Conservation (phyloP, 345 rosid genomes). For the Corymbia maculata region DNA sequence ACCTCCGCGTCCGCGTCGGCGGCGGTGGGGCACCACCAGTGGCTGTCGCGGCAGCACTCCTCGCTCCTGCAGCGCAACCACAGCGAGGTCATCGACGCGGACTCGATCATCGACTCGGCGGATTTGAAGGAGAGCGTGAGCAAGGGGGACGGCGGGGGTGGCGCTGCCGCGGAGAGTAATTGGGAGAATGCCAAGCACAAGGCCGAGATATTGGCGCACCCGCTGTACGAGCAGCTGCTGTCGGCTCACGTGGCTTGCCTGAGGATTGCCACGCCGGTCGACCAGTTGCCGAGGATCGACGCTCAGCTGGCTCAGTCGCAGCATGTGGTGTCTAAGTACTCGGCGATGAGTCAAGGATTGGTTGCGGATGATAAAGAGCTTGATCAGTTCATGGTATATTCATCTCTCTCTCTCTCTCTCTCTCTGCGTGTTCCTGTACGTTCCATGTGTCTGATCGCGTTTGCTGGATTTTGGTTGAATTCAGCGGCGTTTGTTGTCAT, state of each 20-base stretch:
- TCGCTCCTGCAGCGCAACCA: slow-evolving; percentile 4
- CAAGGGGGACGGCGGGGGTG: slow-evolving; percentile 26
- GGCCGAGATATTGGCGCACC: slow-evolving; percentile 84
- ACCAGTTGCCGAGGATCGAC: slow-evolving; percentile 91
- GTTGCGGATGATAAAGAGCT: slow-evolving; percentile 84
- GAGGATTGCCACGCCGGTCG: slow-evolving; percentile 92
- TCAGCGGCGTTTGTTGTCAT: not conserved
- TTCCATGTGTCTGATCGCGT: not conserved
- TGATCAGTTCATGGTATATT: slow-evolving; percentile 91
- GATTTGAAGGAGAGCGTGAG: slow-evolving; percentile 12
- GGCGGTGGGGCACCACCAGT: slow-evolving; percentile 40
- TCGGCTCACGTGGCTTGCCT: slow-evolving; percentile 87
- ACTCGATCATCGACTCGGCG: slow-evolving; percentile 35
- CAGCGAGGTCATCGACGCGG: slow-evolving; percentile 33
- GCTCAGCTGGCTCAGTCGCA: slow-evolving; percentile 97
- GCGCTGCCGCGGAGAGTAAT: slow-evolving; percentile 20
- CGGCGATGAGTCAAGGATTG: slow-evolving; percentile 52
- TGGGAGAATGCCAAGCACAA: slow-evolving; percentile 90
- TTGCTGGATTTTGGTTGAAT: not conserved
- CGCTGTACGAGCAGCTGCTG: slow-evolving; percentile 84
- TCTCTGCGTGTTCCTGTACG: not conserved
- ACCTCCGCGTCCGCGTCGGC: slow-evolving; percentile 11
- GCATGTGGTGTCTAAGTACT: slow-evolving; percentile 83
- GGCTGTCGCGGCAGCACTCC: slow-evolving; percentile 76
- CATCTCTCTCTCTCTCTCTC: not conserved